Evolutionary conservation across 2,329 filamentous ascomycete species (phyloP).

Genomic region (Emergomyces orientalis): DNA sequence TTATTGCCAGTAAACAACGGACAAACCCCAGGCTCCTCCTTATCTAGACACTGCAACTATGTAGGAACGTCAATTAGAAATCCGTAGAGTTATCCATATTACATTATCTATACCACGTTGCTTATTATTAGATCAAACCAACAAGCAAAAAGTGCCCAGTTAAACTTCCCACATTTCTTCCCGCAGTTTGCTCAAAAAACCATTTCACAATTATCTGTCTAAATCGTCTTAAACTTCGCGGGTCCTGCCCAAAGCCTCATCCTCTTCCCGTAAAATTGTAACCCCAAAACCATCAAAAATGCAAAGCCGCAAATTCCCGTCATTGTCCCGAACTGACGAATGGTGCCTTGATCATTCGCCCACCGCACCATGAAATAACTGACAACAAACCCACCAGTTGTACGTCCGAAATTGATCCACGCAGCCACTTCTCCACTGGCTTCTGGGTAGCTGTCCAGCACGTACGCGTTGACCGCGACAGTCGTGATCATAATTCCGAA

Average conservation of each 20-base stretch:
- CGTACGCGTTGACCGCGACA: slow-evolving; percentile 45
- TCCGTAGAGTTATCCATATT: neutral
- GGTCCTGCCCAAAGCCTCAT: slow-evolving; percentile 30
- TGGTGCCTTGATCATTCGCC: slow-evolving; percentile 38
- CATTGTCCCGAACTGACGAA: slow-evolving; percentile 41
- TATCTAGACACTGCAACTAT: neutral
- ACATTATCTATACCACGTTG: neutral
- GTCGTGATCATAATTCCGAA: slow-evolving; percentile 50
- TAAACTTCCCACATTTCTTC: neutral
- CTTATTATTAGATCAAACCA: neutral
- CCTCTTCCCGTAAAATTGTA: slow-evolving; percentile 33
- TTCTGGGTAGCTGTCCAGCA: slow-evolving; percentile 48
- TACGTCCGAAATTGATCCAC: slow-evolving; percentile 44
- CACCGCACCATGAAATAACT: slow-evolving; percentile 47
- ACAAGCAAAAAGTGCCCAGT: neutral
- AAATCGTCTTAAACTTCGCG: slow-evolving; percentile 26
- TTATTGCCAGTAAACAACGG: neutral
- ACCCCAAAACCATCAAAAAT: slow-evolving; percentile 29
- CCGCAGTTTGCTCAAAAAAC: neutral
- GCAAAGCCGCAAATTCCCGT: slow-evolving; percentile 33
- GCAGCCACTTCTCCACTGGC: slow-evolving; percentile 46
- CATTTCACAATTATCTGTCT: neutral
- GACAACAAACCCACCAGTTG: slow-evolving; percentile 44
- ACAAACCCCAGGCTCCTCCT: neutral
- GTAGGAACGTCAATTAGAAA: neutral